phyloP scores from a whole-genome alignment of 2,329 filamentous ascomycete genomes.

The Phaeosphaeriaceae sp. region DNA sequence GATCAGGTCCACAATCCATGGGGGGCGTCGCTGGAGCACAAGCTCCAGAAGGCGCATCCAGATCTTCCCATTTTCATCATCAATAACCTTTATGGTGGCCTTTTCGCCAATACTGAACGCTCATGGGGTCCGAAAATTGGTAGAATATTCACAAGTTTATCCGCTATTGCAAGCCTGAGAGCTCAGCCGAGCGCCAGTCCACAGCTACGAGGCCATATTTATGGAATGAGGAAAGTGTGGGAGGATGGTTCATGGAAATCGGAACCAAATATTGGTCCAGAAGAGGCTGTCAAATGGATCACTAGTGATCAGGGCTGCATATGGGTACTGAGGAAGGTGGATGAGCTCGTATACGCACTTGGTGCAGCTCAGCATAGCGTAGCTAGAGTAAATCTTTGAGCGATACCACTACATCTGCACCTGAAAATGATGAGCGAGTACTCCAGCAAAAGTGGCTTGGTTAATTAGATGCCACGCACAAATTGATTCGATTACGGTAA shows the following conservation, averaged over 20 bases:
- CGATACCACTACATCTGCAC: too few relatives aligned
- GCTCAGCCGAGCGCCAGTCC: constrained; percentile 83
- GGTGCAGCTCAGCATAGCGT: too few relatives aligned
- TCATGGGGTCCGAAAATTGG: constrained; percentile 69
- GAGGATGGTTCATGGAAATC: constrained; percentile 67
- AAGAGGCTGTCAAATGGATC: constrained; percentile 66
- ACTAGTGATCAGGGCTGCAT: constrained; percentile 67
- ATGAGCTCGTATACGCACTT: constrained; percentile 61
- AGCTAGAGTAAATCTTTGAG: too few relatives aligned
- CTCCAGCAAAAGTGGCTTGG: too few relatives aligned
- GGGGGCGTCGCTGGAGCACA: constrained; percentile 71
- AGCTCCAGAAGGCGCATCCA: constrained; percentile 77
- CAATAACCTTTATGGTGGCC: constrained; percentile 72
- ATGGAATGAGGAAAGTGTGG: constrained; percentile 77
- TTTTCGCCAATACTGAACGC: constrained; percentile 78
- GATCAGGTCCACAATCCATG: constrained; percentile 78
- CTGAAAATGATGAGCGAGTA: too few relatives aligned
- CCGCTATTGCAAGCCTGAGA: constrained; percentile 76
- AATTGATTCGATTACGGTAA: too few relatives aligned
- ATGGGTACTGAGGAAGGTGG: constrained; percentile 68
- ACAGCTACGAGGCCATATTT: constrained; percentile 81
- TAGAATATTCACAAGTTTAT: constrained; percentile 72
- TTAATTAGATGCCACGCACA: too few relatives aligned
- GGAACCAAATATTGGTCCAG: constrained; percentile 53
- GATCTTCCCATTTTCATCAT: constrained; percentile 83